Base-by-base conservation (phyloP, 176 grass and related monocot species). In the maize (Zea mays) region DNA sequence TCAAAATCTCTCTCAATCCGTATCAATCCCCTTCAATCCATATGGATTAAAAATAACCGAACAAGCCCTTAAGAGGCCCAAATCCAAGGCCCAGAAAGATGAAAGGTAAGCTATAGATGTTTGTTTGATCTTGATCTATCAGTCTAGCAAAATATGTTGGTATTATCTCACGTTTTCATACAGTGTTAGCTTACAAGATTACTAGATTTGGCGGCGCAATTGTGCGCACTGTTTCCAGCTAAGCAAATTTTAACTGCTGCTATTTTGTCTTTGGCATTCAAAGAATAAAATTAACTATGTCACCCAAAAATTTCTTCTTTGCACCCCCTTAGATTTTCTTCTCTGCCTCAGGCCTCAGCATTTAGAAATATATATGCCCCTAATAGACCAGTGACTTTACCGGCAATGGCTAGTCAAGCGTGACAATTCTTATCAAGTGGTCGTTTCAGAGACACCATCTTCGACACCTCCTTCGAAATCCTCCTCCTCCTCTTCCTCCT, bases 381-480 rank as follows among this genome's bases (percentile, higher is more conserved):
- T 66, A 27, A 20, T 41, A 27, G 62, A 50, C 7, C 11, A 2
- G 68, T 1, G 58, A 80, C 71, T 55, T 86, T 48, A 78, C 60
- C 59, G 37, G 19, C 47, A 54, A 83, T 80, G 5, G 49, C 37
- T 14, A 62, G 64, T 47, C 19, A 45, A 19, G 0, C 44, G 6
- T 69, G 43, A 13, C 38, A 56, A 56, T 77, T 75, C 73, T 54
- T 48, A 7, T 69, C 20, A 83, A 69, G 85, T 69, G 11, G 69
- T 83, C 3, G 60, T 43, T 61, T 79, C 67, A 5, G 80, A 78
- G 71, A 82, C 58, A 14, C 73, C 75, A 59, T 90, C 81, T 33
- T 86, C 81, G 39, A 87, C 35, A 4, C 79, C 74, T 59, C 60
- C 75, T 52, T 84, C 81, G 5, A 80, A 80, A 4, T 82, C 79